Evolutionary conservation across 176 grass and related monocot genomes (phyloP).

Genomic region (Raddia distichophylla): DNA sequence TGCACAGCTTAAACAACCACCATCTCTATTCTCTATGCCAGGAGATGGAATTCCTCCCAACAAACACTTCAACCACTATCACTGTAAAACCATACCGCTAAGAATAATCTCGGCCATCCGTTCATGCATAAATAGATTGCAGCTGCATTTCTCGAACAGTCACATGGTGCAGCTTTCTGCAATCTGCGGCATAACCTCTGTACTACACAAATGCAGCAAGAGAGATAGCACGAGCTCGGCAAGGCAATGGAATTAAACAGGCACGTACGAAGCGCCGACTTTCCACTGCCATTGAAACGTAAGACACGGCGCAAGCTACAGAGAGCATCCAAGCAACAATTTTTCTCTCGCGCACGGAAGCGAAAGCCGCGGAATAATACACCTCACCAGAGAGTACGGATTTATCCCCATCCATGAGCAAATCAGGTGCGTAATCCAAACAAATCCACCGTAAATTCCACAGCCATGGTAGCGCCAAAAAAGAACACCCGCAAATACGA

Average conservation of each 20-base stretch:
- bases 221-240: neutral
- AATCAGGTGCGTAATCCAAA: neutral
- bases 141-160: neutral
- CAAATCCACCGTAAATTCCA: neutral
- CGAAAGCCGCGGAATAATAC: neutral
- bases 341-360: neutral
- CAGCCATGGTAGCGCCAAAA: slow-evolving; percentile 7
- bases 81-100: neutral
- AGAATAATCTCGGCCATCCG: neutral
- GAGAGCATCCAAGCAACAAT: neutral
- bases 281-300: neutral
- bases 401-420: neutral
- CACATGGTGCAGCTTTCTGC: neutral
- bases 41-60: neutral
- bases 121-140: slow-evolving; percentile 2
- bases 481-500: slow-evolving; percentile 3
- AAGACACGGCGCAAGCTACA: neutral
- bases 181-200: neutral
- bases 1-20: neutral
- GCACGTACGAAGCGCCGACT: neutral
- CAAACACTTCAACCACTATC: neutral
- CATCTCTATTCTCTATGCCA: neutral
- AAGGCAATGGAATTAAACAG: slow-evolving; percentile 8
- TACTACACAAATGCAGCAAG: neutral
- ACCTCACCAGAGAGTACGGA: neutral